These are phyloP conservation scores for Pelargonium fulgidum DNA, from an alignment of 441 rosid species.

Conservation along the genomic window DNA sequence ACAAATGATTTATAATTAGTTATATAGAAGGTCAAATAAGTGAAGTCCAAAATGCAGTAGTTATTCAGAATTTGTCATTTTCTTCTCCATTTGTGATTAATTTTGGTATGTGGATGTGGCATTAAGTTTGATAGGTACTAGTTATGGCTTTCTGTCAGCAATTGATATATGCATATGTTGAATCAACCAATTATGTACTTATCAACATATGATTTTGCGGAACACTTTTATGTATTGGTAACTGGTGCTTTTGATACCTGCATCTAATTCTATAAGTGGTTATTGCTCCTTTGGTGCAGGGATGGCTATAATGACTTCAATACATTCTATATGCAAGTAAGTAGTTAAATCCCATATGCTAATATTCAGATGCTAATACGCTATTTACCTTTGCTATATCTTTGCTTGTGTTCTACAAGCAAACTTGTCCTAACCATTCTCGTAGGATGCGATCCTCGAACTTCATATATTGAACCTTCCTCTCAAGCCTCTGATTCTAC, in stretches of 20 bases:
- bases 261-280: neutral
- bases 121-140: neutral
- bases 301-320: constrained; percentile 99
- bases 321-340: constrained; percentile 98
- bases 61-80: too few relatives aligned
- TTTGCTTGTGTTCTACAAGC: neutral
- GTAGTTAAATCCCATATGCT: constrained; percentile 23
- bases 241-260: constrained; percentile 8
- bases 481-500: constrained; percentile 5
- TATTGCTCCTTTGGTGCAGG: constrained; percentile 48
- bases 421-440: neutral
- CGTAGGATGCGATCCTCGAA: neutral
- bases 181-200: constrained; percentile 1
- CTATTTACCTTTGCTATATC: constrained; percentile 7
- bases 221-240: constrained; percentile 9
- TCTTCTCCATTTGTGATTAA: too few relatives aligned
- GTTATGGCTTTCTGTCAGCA: neutral
- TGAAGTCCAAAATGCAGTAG: too few relatives aligned
- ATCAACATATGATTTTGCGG: constrained; percentile 6
- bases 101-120: neutral
- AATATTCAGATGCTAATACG: neutral
- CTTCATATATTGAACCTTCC: neutral
- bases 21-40: too few relatives aligned
- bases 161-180: neutral
- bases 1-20: too few relatives aligned